Evolutionary conservation across 169 alveolate genomes (phyloP), one percentile per base, ranked within the genome.

Genomic region (Eimeria acervulina): DNA sequence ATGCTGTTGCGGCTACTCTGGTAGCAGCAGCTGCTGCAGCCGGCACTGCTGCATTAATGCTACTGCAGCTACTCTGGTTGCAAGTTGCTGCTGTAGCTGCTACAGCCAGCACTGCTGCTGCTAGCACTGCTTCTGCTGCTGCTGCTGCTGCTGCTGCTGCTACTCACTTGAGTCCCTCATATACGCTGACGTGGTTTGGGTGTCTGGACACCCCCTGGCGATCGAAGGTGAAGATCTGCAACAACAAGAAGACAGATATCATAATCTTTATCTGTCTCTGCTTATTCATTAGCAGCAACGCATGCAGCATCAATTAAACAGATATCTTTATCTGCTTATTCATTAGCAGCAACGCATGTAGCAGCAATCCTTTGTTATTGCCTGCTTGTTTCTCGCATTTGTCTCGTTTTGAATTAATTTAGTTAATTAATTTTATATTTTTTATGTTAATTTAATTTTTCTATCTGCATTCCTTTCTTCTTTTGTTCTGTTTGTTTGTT

Each of bases 161-260:
- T 33, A 3, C 91, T 28, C 15, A 92, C 95, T 55, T 51, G 31
- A 92, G 70, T 13, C 95, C 95, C 36, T 61, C 51, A 80, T 36
- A 78, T 26, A 92, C 95, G 70, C 95, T 92, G 95, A 74, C 26
- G 84, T 92, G 95, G 83, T 92, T 92, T 52, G 95, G 95, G 91
- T 92, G 95, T 15, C 95, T 55, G 10, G 95, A 92, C 95, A 92
- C 95, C 52, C 95, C 95, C n/a, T 5, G 51, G 3, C 31, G 68
- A 40, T 92, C 95, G 70, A 92, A 92, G 51, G 95, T 36, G 70
- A 92, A 92, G 33, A 92, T 61, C 95, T 92, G 63, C 44, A 47
- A 28, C 17, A 76, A 36, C 1, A 23, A 38, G 33, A 40, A 76
- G 12, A 44, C 44, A n/a, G 23, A 28, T 8, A 0, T 0, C 2